phyloP scores from a whole-genome alignment of 2,329 filamentous ascomycete species.

The Monosporascus sp. region DNA sequence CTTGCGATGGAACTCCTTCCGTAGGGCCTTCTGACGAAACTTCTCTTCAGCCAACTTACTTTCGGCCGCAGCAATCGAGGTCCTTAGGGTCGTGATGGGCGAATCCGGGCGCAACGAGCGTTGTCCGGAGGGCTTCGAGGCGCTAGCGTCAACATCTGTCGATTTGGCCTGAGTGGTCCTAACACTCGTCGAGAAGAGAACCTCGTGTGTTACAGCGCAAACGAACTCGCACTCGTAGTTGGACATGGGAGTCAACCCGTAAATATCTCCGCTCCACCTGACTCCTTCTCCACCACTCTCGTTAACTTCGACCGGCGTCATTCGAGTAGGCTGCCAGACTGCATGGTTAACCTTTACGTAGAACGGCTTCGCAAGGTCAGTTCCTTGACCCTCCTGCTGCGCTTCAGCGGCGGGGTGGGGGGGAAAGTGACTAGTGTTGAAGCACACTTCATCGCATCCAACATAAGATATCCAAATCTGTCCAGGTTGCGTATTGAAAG shows the following conservation, averaged over 20 bases:
- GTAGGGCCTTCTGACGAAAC: constrained; percentile 61
- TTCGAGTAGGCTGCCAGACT: constrained; percentile 72
- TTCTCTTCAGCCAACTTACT: constrained; percentile 65
- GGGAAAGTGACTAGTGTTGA: constrained; percentile 64
- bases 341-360: constrained; percentile 75
- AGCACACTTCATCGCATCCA: constrained; percentile 70
- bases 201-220: constrained; percentile 56
- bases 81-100: constrained; percentile 69
- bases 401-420: constrained; percentile 32
- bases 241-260: constrained; percentile 62
- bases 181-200: constrained; percentile 68
- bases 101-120: constrained; percentile 67
- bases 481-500: constrained; percentile 63
- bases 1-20: constrained; percentile 69
- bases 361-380: constrained; percentile 69
- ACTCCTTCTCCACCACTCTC: constrained; percentile 35
- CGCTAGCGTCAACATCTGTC: constrained; percentile 30
- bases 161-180: constrained; percentile 54
- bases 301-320: constrained; percentile 43
- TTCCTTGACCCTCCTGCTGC: constrained; percentile 38
- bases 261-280: constrained; percentile 67
- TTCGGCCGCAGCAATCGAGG: constrained; percentile 68
- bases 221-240: constrained; percentile 78
- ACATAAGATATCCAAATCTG: constrained; percentile 80
- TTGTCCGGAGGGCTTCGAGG: constrained; percentile 38